Conservation (phyloP, 176 grass and related monocot species). For the Melocanna baccifera region DNA sequence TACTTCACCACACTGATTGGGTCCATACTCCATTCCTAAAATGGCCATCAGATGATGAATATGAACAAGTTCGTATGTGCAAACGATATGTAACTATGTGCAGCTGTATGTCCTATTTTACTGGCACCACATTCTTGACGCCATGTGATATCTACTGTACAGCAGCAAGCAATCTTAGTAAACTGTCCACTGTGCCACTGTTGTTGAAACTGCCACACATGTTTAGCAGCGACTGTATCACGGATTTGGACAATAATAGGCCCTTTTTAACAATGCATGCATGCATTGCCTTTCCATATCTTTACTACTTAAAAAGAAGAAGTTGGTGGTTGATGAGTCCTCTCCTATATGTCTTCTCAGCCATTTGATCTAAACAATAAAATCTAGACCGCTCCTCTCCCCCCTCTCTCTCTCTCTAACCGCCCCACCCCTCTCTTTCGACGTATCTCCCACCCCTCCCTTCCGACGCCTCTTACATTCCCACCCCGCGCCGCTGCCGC, state of each 20-base stretch:
- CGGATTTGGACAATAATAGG: slow-evolving; percentile 31
- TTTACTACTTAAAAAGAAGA: too few relatives aligned
- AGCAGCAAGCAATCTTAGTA: slow-evolving; percentile 32
- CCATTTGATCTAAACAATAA: too few relatives aligned
- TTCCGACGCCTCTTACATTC: too few relatives aligned
- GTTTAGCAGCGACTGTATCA: slow-evolving; percentile 31
- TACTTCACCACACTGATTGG: not conserved
- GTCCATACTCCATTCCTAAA: not conserved
- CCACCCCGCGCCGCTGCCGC: too few relatives aligned
- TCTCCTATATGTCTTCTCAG: too few relatives aligned
- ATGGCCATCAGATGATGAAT: not conserved
- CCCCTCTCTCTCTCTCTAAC: too few relatives aligned
- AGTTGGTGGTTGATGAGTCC: too few relatives aligned
- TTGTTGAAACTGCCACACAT: slow-evolving; percentile 43
- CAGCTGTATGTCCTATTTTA: not conserved
- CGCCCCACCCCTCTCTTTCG: too few relatives aligned
- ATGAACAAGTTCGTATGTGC: slow-evolving; percentile 2
- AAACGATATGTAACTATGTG: slow-evolving; percentile 4
- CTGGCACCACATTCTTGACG: not conserved
- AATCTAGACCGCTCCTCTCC: too few relatives aligned
- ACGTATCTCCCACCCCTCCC: too few relatives aligned
- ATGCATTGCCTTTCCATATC: slow-evolving; percentile 37
- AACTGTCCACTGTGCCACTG: slow-evolving; percentile 11
- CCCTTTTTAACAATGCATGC: slow-evolving; percentile 40
- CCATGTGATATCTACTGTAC: not conserved